Base-by-base conservation (phyloP, 352 stramenopile genomes). In the Globisporangium acanthophoron region DNA sequence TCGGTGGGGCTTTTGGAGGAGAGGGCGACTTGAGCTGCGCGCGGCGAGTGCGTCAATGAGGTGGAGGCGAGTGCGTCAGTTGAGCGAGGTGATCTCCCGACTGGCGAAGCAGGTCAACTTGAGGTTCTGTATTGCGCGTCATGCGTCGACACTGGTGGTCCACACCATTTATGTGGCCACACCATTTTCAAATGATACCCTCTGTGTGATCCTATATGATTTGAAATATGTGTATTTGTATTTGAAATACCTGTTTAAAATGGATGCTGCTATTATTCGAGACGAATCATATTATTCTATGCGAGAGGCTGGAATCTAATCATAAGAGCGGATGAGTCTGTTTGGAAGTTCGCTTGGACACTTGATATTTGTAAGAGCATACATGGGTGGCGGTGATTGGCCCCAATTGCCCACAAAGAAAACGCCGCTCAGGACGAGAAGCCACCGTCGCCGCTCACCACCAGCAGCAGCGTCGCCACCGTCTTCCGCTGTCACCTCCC, bases 41-140 rank as follows among this genome's bases (percentile, higher is more conserved):
- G 45, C n/a, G 46, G 33, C 20, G 15, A 54, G 33, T 33, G 21
- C 37, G 44, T 21, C 53, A 58, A 52, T 58, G 53, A 21, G 39
- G 33, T 27, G 24, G 24, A 27, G 24, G 24, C 24, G 24, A 27
- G 24, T 27, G 24, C 1, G 24, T 27, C 24, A 27, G 24, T 27
- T 27, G 24, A 27, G 24, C 24, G 24, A 27, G 24, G 24, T 1
- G 24, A 27, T 27, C 24, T 27, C 24, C 35, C 35, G 35, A 41
- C 35, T 41, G 35, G 35, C 35, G 35, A 41, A 41, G 35, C 12
- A 9, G 33, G 31, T 35, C 31, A 35, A 35, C 31, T 41, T 41
- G 35, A 41, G 8, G 31, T 35, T 41, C 11, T 5, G 5, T 9
- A 41, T 41, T 41, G 35, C 35, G 35, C 12, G 8, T 41, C 35